Percentiles rank a stretch among this genome's conserved stretches.
Evolutionary conservation across 495 filamentous ascomycete species (phyloP).

Genomic region (Aspergillus panamensis): DNA sequence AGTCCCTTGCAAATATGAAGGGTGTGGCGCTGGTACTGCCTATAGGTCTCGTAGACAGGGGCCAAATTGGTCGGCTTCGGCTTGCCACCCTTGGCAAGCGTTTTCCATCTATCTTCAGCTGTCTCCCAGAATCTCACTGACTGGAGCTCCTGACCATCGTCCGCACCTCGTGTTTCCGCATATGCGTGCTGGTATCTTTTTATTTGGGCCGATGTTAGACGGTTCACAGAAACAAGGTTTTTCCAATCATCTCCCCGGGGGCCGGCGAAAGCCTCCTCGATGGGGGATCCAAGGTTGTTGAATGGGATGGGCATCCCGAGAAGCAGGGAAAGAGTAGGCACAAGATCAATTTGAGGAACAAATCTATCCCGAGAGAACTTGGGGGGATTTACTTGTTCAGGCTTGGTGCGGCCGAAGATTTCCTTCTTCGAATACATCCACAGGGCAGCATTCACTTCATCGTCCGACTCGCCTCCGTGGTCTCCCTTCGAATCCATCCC

Average conservation of each 20-base stretch:
- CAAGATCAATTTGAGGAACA: conserved; percentile 93
- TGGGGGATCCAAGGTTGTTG: conserved; percentile 94
- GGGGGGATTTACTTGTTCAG: conserved; percentile 60
- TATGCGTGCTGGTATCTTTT: conserved; percentile 79
- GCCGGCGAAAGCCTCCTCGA: conserved; percentile 88
- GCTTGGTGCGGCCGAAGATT: conserved; percentile 72
- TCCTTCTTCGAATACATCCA: conserved; percentile 96
- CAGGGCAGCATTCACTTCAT: conserved; percentile 88
- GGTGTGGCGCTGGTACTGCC: conserved; percentile 71
- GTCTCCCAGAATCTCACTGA: conserved; percentile 58
- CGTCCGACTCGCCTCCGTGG: conserved; percentile 93
- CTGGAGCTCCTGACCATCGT: conserved; percentile 52
- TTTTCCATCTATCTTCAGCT: conserved; percentile 48
- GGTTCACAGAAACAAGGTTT: conserved; percentile 70
- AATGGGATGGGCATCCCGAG: conserved; percentile 91
- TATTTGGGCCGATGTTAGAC: conserved; percentile 79
- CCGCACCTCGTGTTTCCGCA: conserved; percentile 56
- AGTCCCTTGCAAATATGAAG: conserved; percentile 75
- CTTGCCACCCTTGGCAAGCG: conserved; percentile 37
- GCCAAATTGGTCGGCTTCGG: conserved; percentile 33
- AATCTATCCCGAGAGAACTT: conserved; percentile 71
- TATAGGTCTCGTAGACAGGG: conserved; percentile 57
- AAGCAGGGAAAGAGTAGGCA: conserved; percentile 83
- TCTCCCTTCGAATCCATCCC: conserved; percentile 98
- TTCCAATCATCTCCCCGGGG: conserved; percentile 61